Percentiles rank a stretch among this genome's conserved stretches.
These are phyloP conservation scores for Annona squamosa DNA, from an alignment of 164 flowering plant species.

Conservation along the genomic window DNA sequence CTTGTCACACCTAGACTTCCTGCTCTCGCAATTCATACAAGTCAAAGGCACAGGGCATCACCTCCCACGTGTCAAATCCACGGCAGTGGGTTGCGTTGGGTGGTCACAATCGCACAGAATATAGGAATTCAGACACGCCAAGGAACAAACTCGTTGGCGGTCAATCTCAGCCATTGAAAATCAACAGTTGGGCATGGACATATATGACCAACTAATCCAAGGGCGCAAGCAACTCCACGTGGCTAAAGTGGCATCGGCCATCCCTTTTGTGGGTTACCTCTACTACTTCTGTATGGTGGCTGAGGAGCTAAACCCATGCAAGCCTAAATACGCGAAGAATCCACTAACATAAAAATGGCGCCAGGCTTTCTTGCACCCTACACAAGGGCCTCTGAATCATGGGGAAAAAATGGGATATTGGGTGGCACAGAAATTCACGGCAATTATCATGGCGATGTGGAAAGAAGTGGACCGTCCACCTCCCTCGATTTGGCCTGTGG, in stretches of 20 bases:
- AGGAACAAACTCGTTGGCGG: too few relatives aligned
- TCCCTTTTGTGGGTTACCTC: background rate
- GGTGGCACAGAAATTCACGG: background rate
- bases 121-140: too few relatives aligned
- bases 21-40: too few relatives aligned
- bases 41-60: too few relatives aligned
- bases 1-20: too few relatives aligned
- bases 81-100: too few relatives aligned
- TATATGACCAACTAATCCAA: too few relatives aligned
- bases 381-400: background rate
- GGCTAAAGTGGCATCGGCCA: background rate
- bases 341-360: background rate
- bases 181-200: too few relatives aligned
- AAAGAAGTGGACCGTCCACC: background rate
- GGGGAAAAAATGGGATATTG: background rate
- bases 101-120: too few relatives aligned
- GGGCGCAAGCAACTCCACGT: background rate
- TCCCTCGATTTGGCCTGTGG: background rate
- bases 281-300: background rate
- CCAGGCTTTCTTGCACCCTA: background rate
- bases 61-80: too few relatives aligned
- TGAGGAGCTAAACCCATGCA: conserved; percentile 1
- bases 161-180: too few relatives aligned
- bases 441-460: background rate
- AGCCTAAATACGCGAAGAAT: background rate